phyloP scores from a whole-genome alignment of 1,139 yeast species.

The Blastobotrys indianensis region DNA sequence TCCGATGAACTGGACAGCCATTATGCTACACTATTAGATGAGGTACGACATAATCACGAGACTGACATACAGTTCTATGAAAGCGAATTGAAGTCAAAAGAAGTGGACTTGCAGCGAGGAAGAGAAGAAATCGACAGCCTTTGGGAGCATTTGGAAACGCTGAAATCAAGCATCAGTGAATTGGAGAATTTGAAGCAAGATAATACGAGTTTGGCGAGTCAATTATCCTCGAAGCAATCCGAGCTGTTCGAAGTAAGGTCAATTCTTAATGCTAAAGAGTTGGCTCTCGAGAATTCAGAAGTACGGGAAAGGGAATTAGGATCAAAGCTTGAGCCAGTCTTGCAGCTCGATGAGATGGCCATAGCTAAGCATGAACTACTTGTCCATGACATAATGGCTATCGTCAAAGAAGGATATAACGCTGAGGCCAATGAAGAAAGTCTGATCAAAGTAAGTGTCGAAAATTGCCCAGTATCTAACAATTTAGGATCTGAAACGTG shows the following conservation, averaged over 20 bases:
- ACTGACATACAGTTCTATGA: constrained; percentile 4
- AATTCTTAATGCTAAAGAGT: constrained; percentile 5
- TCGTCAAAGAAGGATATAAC: constrained; percentile 8
- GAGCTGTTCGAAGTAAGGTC: constrained; percentile 10
- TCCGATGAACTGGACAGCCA: constrained; percentile 5
- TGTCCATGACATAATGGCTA: constrained; percentile 5
- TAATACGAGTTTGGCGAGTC: constrained; percentile 5
- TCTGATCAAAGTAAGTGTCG: constrained; percentile 9
- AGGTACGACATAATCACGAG: constrained; percentile 4
- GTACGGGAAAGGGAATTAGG: constrained; percentile 3
- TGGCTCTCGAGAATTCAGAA: constrained; percentile 8
- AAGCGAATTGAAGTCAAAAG: constrained; percentile 9
- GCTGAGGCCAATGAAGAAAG: constrained; percentile 6
- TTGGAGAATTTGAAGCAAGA: constrained; percentile 11
- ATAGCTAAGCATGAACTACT: background rate
- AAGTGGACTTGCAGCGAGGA: constrained; percentile 8
- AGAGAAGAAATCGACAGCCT: constrained; percentile 12
- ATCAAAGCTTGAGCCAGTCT: no score
- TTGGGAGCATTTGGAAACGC: constrained; percentile 12
- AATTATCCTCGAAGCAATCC: constrained; percentile 3
- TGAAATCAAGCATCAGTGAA: constrained; percentile 10
- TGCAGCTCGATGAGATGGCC: background rate
- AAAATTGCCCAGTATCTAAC: background rate
- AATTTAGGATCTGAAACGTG: constrained; percentile 10
- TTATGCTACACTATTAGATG: constrained; percentile 8